Conservation (phyloP, 768 basidiomycete genomes). For the Russula virescens region DNA sequence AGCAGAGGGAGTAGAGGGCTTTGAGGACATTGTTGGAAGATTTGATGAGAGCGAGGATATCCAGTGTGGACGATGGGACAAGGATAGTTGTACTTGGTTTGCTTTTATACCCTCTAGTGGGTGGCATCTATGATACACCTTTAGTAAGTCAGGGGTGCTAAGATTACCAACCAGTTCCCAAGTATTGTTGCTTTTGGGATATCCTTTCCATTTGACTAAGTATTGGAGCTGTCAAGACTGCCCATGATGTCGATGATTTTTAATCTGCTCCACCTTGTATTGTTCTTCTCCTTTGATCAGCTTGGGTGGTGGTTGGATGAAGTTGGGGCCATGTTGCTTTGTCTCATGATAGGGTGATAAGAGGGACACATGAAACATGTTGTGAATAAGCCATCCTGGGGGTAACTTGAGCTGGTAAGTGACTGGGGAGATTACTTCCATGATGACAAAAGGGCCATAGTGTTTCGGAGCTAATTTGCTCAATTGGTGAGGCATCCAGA, state of each 20-base stretch:
- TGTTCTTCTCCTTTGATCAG: not conserved
- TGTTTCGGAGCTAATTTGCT: not conserved
- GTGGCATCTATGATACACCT: too few relatives aligned
- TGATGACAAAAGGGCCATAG: not conserved
- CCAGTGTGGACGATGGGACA: too few relatives aligned
- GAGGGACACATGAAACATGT: not conserved
- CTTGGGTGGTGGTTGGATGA: not conserved
- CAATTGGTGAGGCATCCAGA: not conserved
- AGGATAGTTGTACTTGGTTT: too few relatives aligned
- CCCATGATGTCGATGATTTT: not conserved
- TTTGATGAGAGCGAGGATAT: too few relatives aligned
- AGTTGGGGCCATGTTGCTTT: not conserved
- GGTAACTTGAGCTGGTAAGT: not conserved
- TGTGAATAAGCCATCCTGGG: not conserved
- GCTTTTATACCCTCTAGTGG: too few relatives aligned
- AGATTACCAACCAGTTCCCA: too few relatives aligned
- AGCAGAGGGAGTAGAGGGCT: too few relatives aligned
- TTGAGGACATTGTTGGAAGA: too few relatives aligned
- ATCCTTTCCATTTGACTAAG: not conserved
- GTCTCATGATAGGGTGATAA: not conserved
- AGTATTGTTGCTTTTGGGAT: not conserved
- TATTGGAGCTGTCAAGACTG: not conserved
- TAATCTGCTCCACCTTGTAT: not conserved
- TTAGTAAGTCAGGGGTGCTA: too few relatives aligned
- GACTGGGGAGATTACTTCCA: not conserved